Base-by-base conservation (phyloP, 306 rosid genomes). In the Castanea sativa region DNA sequence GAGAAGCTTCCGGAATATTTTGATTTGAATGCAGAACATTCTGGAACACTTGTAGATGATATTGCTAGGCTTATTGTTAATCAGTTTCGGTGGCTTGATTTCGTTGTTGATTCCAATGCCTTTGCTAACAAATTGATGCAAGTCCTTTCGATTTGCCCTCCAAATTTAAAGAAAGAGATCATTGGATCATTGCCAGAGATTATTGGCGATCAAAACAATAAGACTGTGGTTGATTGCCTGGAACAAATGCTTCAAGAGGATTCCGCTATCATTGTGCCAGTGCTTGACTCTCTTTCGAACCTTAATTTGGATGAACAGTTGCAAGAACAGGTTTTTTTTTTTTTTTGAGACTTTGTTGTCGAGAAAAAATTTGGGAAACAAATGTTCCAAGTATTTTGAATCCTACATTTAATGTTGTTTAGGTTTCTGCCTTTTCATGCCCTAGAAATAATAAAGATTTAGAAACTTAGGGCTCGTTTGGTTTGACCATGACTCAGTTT, bases 51-150 rank as follows among this genome's bases (percentile, higher is more conserved):
- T 11, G 88, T 77, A 61, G 85, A 84, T 4, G 88, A 84, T 32
- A 73, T 73, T 23, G 80, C 88, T 63, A 68, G 88, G 83, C 83
- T 81, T 5, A 84, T 84, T 15, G 23, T 84, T 49, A 84, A 81
- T 30, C 88, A 84, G 41, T 81, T 84, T 76, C 82, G 88, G 82
- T 84, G 88, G 85, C 85, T 84, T 38, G 85, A 84, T 77, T 81
- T 84, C 29, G 10, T 81, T 6, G 82, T 84, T 16, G 87, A 84
- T 73, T 73, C 80, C 11, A n/a, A 59, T 81, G 79, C 73, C 19
- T 80, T 81, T 64, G 76, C 83, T 0, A 82, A 84, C 35, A 80
- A 80, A 23, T 52, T 84, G 79, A 81, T 84, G 87, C 85, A 81
- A 64, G 74, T 84, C 12, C 85, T 81, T 13, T 84, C 85, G 20